Evolutionary conservation across 306 rosid genomes (phyloP).

Genomic region (Senna siamea): DNA sequence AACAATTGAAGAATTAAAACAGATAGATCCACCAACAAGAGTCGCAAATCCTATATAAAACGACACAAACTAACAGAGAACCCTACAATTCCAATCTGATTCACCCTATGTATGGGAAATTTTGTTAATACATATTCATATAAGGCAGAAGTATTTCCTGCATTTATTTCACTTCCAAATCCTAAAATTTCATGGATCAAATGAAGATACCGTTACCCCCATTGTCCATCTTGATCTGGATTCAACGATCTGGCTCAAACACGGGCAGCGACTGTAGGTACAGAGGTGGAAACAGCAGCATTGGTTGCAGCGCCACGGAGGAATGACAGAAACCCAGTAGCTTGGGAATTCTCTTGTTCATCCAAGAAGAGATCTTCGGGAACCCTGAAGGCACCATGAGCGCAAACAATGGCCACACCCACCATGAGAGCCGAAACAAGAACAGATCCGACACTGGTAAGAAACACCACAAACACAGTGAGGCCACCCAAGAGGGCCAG

Average conservation of each 20-base stretch:
- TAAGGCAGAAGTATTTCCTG: background rate
- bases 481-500: slow-evolving; percentile 51
- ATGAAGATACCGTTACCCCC: slow-evolving; percentile 27
- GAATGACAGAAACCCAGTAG: slow-evolving; percentile 60
- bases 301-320: slow-evolving; percentile 55
- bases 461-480: slow-evolving; percentile 60
- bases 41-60: slow-evolving; percentile 20
- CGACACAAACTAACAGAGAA: slow-evolving; percentile 37
- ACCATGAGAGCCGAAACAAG: slow-evolving; percentile 59
- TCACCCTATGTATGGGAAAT: slow-evolving; percentile 35
- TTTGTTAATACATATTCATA: background rate
- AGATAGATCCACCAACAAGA: slow-evolving; percentile 36
- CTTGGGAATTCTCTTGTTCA: slow-evolving; percentile 49
- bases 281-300: slow-evolving; percentile 51
- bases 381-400: slow-evolving; percentile 67
- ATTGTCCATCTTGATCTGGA: slow-evolving; percentile 3
- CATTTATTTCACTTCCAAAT: slow-evolving; percentile 23
- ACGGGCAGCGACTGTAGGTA: slow-evolving; percentile 48
- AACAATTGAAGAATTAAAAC: background rate
- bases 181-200: slow-evolving; percentile 32
- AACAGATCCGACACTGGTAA: slow-evolving; percentile 71
- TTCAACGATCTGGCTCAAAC: slow-evolving; percentile 37
- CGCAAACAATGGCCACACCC: slow-evolving; percentile 56
- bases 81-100: slow-evolving; percentile 34
- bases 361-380: slow-evolving; percentile 77